These are phyloP conservation scores for Hortiboletus campestris DNA, from an alignment of 768 basidiomycete genomes.

Conservation along the genomic window DNA sequence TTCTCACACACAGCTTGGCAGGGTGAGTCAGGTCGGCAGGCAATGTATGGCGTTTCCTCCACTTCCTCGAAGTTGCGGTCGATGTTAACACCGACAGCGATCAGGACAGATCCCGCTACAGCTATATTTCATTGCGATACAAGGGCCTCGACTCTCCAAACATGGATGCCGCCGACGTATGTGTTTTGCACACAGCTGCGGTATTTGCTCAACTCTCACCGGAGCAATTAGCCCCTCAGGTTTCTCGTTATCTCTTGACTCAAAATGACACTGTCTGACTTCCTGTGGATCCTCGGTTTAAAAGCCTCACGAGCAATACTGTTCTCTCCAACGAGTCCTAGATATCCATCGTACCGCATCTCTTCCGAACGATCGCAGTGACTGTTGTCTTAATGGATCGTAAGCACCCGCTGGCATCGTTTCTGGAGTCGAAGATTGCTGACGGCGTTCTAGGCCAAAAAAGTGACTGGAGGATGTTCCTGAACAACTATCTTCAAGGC, in stretches of 20 bases:
- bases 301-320: slow-evolving; percentile 11
- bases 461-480: slow-evolving; percentile 28
- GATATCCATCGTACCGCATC: slow-evolving; percentile 2
- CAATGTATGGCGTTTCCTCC: slow-evolving; percentile 27
- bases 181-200: slow-evolving; percentile 17
- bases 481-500: slow-evolving; percentile 32
- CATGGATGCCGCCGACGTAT: slow-evolving; percentile 11
- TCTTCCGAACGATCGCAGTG: background rate
- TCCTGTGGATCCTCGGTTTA: slow-evolving; percentile 27
- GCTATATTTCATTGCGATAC: slow-evolving; percentile 11
- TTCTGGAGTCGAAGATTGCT: background rate
- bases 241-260: slow-evolving; percentile 26
- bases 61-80: slow-evolving; percentile 16
- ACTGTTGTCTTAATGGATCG: slow-evolving; percentile 13
- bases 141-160: slow-evolving; percentile 12
- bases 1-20: slow-evolving; percentile 33
- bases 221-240: slow-evolving; percentile 3
- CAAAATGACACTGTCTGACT: slow-evolving; percentile 20
- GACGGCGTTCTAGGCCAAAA: slow-evolving; percentile 13
- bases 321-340: slow-evolving; percentile 6
- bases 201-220: slow-evolving; percentile 9
- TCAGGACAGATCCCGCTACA: slow-evolving; percentile 17
- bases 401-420: slow-evolving; percentile 4
- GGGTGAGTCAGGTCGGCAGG: slow-evolving; percentile 28
- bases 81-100: slow-evolving; percentile 19